Conservation (phyloP, 768 basidiomycete genomes). For the Tulasnella sp. region DNA sequence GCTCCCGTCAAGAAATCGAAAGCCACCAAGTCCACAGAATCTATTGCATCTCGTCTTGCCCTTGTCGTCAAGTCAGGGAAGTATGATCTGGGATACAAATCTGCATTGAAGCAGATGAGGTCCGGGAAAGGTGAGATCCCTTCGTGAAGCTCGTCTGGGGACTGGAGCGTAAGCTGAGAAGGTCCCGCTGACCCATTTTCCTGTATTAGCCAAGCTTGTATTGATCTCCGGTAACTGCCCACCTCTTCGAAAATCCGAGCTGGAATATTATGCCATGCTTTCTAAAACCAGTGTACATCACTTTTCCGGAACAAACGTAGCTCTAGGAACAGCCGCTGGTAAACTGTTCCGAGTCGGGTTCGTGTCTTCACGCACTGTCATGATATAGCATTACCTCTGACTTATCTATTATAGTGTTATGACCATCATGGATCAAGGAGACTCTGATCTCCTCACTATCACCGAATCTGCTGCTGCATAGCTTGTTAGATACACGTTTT, state of each 20-base stretch:
- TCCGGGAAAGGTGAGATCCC: slow-evolving; percentile 78
- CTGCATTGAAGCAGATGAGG: slow-evolving; percentile 96
- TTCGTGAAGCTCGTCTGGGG: slow-evolving; percentile 35
- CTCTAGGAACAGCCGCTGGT: slow-evolving; percentile 96
- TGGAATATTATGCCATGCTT: slow-evolving; percentile 99
- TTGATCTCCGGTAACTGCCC: slow-evolving; percentile 99
- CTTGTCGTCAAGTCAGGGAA: slow-evolving; percentile 99
- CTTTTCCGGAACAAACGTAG: slow-evolving; percentile 94
- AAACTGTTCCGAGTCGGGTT: slow-evolving; percentile 98
- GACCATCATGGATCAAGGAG: slow-evolving; percentile 91
- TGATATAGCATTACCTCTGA: background rate
- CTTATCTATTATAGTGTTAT: slow-evolving; percentile 54
- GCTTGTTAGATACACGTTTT: no score
- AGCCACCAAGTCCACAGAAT: slow-evolving; percentile 84
- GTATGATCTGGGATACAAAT: slow-evolving; percentile 95
- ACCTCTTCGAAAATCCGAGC: slow-evolving; percentile 95
- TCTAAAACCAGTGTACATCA: slow-evolving; percentile 99
- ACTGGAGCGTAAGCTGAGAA: slow-evolving; percentile 99
- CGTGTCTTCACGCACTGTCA: slow-evolving; percentile 21
- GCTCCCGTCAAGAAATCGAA: slow-evolving; percentile 94
- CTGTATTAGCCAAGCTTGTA: slow-evolving; percentile 79
- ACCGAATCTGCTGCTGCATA: slow-evolving; percentile 60
- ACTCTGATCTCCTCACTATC: slow-evolving; percentile 85
- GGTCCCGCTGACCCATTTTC: slow-evolving; percentile 63
- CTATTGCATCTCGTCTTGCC: slow-evolving; percentile 79